These are phyloP conservation scores for Magnaporthiopsis incrustans DNA, from an alignment of 2,329 filamentous ascomycete genomes.

Conservation along the genomic window DNA sequence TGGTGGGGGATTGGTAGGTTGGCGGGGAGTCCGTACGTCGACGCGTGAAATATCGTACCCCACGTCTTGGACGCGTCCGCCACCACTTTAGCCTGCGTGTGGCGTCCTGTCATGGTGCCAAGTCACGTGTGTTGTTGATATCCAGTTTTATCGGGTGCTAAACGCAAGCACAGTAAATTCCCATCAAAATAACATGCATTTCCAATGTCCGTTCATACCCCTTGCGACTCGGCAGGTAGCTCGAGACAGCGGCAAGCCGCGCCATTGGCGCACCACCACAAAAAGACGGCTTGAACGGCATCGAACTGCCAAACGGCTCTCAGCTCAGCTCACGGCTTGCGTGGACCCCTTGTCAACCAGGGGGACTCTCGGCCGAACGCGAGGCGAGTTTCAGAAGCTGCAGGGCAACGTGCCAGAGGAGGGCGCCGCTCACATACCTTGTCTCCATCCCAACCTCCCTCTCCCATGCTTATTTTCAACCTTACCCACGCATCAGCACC, in stretches of 20 bases:
- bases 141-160: too few relatives aligned
- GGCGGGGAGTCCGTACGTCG: too few relatives aligned
- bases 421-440: not conserved
- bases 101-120: not conserved
- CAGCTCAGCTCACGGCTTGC: not conserved
- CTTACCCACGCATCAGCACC: not conserved
- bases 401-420: conserved; percentile 3
- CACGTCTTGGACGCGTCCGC: not conserved
- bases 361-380: not conserved
- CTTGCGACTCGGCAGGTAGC: not conserved
- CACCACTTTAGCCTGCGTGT: not conserved
- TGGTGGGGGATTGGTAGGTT: not conserved
- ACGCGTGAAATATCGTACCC: not conserved
- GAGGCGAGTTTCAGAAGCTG: conserved; percentile 2
- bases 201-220: not conserved
- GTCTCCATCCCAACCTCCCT: not conserved
- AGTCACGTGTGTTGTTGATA: not conserved
- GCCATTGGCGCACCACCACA: too few relatives aligned
- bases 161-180: too few relatives aligned
- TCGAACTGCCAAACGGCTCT: not conserved
- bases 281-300: not conserved
- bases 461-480: conserved; percentile 6
- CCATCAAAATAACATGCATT: not conserved
- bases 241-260: too few relatives aligned
- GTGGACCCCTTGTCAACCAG: not conserved